Base-by-base conservation (phyloP, 192 early-diverging fungal species). In the Physocladia obscura region DNA sequence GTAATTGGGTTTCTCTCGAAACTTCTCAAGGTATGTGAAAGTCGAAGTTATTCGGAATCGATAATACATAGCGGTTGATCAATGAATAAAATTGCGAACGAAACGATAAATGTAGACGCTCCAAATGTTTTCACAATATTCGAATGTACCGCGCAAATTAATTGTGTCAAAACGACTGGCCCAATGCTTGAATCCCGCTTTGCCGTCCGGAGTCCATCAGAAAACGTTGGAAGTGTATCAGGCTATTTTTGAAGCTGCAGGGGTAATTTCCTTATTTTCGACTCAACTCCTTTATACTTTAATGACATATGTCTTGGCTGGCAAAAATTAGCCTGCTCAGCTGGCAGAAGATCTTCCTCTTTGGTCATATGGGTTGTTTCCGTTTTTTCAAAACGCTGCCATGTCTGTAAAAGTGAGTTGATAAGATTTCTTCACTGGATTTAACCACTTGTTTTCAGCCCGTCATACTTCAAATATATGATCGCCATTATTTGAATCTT, bases 161-260 rank as follows among this genome's bases (percentile, higher is more conserved):
- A 81, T 90, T 3, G 88, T 98, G 6, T 87, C 92, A 37, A 96
- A 96, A 80, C 87, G 96, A 26, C 77, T 98, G 24, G 96, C 94
- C 3, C 96, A 98, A 60, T 95, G 92, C 34, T 84, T 98, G 57
- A 98, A 96, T 74, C 96, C 94, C 8, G 94, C 92, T 31, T 74
- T 98, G 32, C 96, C 96, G 0, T 88, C 94, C 26, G 96, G 96
- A 19, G 94, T 98, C 15, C 96, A 98, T 74, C 92, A 94, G 77
- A 95, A 95, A 75, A 90, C 94, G 4, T 65, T 98, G 55, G 89
- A 93, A 49, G 89, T 95, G 2, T 98, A 96, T 74, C 80, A 79
- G 17, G 86, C 89, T 48, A 87, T 98, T 38, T 85, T 94, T 58
- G 74, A 79, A 35, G 77, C 77, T 6, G 65, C 73, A 44, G 77